These are phyloP conservation scores for Vitellaria paradoxa DNA, from an alignment of 179 eudicot genomes.

Conservation along the genomic window DNA sequence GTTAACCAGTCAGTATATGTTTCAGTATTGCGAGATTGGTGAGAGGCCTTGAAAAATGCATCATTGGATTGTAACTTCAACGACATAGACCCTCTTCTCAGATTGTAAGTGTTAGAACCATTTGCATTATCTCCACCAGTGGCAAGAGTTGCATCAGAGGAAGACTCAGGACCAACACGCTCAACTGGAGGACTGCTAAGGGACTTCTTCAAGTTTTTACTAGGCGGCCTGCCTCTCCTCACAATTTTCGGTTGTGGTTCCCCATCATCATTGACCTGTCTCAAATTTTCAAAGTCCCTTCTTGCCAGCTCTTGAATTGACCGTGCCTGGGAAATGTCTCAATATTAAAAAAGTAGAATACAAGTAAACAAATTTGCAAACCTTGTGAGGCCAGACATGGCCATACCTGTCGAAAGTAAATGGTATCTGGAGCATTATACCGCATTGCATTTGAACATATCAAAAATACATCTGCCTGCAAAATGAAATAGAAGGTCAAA, in stretches of 20 bases:
- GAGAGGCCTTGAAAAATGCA: slow-evolving; percentile 29
- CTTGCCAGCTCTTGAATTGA: slow-evolving; percentile 78
- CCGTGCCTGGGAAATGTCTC: slow-evolving; percentile 45
- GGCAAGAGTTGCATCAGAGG: slow-evolving; percentile 63
- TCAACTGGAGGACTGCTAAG: slow-evolving; percentile 47
- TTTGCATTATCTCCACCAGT: slow-evolving; percentile 47
- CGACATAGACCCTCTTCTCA: slow-evolving; percentile 58
- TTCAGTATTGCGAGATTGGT: slow-evolving; percentile 51
- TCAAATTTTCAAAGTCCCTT: slow-evolving; percentile 58
- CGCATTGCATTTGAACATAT: slow-evolving; percentile 90
- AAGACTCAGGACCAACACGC: slow-evolving; percentile 41
- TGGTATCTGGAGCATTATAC: slow-evolving; percentile 68
- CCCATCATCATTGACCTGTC: slow-evolving; percentile 50
- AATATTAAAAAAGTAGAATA: slow-evolving; percentile 16
- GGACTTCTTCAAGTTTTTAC: slow-evolving; percentile 48
- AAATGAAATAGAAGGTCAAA: slow-evolving; percentile 12
- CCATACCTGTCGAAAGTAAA: slow-evolving; percentile 80
- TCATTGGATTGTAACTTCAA: slow-evolving; percentile 51
- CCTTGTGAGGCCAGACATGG: neutral
- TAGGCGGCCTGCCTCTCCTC: slow-evolving; percentile 76
- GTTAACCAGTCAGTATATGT: slow-evolving; percentile 30
- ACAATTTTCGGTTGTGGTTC: slow-evolving; percentile 53
- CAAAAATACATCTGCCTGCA: slow-evolving; percentile 76
- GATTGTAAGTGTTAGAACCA: slow-evolving; percentile 57
- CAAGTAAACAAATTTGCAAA: slow-evolving; percentile 11